Percentiles rank a stretch among this genome's conserved stretches.
Conservation (phyloP, 2,329 filamentous ascomycete species). For the Talaromyces atroroseus region DNA sequence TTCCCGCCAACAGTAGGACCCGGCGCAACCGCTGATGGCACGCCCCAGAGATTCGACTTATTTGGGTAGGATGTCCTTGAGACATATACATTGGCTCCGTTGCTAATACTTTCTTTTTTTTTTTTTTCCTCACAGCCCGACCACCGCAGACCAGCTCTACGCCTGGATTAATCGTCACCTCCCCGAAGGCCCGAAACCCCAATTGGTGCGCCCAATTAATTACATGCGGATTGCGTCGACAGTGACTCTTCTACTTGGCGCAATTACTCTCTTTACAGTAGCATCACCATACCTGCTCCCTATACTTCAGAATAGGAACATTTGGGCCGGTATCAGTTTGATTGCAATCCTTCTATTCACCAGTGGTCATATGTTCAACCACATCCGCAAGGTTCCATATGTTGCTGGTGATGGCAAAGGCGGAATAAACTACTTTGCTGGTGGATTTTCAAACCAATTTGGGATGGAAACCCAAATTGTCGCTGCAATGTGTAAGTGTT, state of each 20-base stretch:
- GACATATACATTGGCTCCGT: constrained; percentile 2
- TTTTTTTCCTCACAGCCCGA: constrained; percentile 59
- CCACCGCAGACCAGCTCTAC: constrained; percentile 71
- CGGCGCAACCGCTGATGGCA: constrained; percentile 62
- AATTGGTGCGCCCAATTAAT: constrained; percentile 80
- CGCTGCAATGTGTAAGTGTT: constrained; percentile 78
- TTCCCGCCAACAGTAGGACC: constrained; percentile 82
- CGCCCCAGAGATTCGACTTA: constrained; percentile 81
- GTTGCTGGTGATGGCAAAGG: constrained; percentile 78
- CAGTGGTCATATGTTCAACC: constrained; percentile 98
- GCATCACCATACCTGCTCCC: constrained; percentile 75
- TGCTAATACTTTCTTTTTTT: constrained; percentile 13
- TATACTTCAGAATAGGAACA: constrained; percentile 78
- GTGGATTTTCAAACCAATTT: constrained; percentile 87
- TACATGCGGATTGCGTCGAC: constrained; percentile 68
- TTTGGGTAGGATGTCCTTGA: constrained; percentile 56
- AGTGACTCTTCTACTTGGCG: constrained; percentile 64
- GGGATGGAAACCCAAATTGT: constrained; percentile 94
- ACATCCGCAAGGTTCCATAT: constrained; percentile 93
- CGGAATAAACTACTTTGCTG: constrained; percentile 82
- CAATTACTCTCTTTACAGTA: constrained; percentile 62
- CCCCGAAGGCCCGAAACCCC: constrained; percentile 69
- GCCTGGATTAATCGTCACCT: constrained; percentile 74
- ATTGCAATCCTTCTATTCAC: constrained; percentile 89
- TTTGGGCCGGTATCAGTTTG: constrained; percentile 87